Base-by-base conservation (phyloP, 2,329 filamentous ascomycete genomes). In the Madurella mycetomatis region DNA sequence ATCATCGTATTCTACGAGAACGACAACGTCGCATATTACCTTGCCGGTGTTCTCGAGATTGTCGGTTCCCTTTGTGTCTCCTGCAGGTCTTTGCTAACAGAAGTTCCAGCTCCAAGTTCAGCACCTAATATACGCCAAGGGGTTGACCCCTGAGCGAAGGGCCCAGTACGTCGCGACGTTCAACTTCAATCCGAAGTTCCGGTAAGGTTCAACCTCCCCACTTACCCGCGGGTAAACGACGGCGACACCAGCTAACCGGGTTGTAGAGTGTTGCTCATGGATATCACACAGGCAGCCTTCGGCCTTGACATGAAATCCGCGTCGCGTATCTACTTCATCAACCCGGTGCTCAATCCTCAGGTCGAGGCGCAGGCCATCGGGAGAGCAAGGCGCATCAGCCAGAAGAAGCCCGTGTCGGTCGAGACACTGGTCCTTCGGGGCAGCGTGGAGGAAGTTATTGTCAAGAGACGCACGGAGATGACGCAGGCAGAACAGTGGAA, bases 1-100 rank as follows among this genome's bases (percentile, higher is more conserved):
- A 94, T 95, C 3, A 83, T 96, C 49, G 81, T 96, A 9, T 97
- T 97, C 69, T 96, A 96, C 67, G 90, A 95, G 57, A 87, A 88
- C 32, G 87, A 94, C 56, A 92, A 95, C 62, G 80, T 88, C 2
- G 92, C 90, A 1, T 95, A 83, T 69, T 96, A 95, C 71, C 81
- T 96, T 40, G 88, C 90, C 0, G 85, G 91, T 65, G 84, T 87
- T 31, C 78, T 97, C 0, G 92, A 96, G 61, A 78, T 92, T 32
- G 77, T 80, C 62, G 65, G 77, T 70, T 4, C 3, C 15, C n/a
- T 18, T 25, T 5, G 12, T 16, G 4, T 40, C 25, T 41, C 13
- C 25, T 32, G 15, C n/a, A 2, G 18, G 13, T 9, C 32, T 47
- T 18, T 45, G 54, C 41, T 65, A 49, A 43, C 42, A 31, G 2